phyloP scores from a whole-genome alignment of 2,329 filamentous ascomycete species.

The Diaporthe eres region DNA sequence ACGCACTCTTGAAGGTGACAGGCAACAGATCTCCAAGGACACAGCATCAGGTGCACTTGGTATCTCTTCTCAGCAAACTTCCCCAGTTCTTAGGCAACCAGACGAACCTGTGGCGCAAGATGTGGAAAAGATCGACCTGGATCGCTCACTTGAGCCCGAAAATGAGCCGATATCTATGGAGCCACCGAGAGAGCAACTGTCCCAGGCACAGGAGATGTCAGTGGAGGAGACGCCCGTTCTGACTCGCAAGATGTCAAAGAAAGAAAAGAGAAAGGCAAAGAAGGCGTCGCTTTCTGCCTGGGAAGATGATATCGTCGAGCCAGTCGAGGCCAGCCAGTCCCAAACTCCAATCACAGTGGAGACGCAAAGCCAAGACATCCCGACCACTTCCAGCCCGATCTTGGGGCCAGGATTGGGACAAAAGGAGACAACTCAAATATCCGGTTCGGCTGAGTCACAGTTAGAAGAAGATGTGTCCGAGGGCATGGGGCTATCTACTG shows the following conservation, averaged over 20 bases:
- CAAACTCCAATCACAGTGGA: slow-evolving; percentile 30
- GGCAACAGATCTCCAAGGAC: not conserved
- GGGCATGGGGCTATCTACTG: slow-evolving; percentile 43
- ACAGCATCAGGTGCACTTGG: not conserved
- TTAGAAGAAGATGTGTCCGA: slow-evolving; percentile 43
- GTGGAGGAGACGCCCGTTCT: slow-evolving; percentile 25
- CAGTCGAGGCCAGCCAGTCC: slow-evolving; percentile 37
- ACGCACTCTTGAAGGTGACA: not conserved
- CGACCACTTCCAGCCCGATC: not conserved
- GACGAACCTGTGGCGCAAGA: not conserved
- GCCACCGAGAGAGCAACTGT: not conserved
- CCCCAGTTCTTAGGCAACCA: not conserved
- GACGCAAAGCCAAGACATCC: slow-evolving; percentile 4
- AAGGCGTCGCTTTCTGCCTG: slow-evolving; percentile 47
- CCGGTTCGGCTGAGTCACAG: not conserved
- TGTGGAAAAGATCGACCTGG: not conserved
- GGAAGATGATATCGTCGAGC: slow-evolving; percentile 36
- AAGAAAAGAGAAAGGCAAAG: slow-evolving; percentile 47
- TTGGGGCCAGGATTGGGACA: not conserved
- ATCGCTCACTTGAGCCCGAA: slow-evolving; percentile 7
- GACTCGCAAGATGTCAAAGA: slow-evolving; percentile 42
- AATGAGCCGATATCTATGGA: not conserved
- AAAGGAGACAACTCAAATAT: not conserved
- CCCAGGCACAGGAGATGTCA: not conserved
- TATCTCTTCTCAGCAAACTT: not conserved